phyloP scores from a whole-genome alignment of 2,329 filamentous ascomycete species.

The Alternaria burnsii region DNA sequence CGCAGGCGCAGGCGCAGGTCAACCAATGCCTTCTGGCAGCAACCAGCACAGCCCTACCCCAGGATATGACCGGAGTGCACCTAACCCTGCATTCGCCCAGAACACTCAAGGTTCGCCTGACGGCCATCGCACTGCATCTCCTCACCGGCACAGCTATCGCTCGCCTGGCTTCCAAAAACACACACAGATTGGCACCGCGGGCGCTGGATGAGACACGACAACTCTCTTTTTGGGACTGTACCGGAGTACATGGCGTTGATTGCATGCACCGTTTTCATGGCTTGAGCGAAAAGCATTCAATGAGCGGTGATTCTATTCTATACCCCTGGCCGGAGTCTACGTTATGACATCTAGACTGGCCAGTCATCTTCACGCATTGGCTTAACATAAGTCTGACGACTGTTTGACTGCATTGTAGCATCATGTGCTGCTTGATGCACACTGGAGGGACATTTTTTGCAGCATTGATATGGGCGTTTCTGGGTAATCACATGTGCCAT shows the following conservation, averaged over 20 bases:
- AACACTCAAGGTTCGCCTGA: conserved; percentile 45
- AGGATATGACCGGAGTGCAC: conserved; percentile 41
- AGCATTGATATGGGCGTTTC: conserved; percentile 21
- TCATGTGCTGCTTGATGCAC: conserved; percentile 1
- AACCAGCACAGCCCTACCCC: conserved; percentile 42
- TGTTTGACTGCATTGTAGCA: conserved; percentile 25
- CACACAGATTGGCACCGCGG: conserved; percentile 48
- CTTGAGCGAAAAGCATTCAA: conserved; percentile 21
- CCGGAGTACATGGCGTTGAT: conserved; percentile 37
- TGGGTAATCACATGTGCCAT: conserved; percentile 25
- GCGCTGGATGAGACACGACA: conserved; percentile 38
- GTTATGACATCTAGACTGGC: conserved; percentile 21
- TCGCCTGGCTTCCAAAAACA: conserved; percentile 49
- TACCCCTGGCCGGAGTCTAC: conserved; percentile 18
- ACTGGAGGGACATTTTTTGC: conserved; percentile 7
- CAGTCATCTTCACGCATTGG: conserved; percentile 18
- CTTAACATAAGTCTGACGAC: conserved; percentile 32
- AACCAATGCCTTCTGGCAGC: conserved; percentile 23
- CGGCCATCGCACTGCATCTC: conserved; percentile 47
- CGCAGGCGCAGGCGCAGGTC: conserved; percentile 20
- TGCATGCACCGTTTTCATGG: conserved; percentile 26
- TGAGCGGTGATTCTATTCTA: conserved; percentile 24
- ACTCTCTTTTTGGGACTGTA: conserved; percentile 17
- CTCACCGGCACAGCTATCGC: conserved; percentile 51
- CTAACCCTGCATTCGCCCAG: conserved; percentile 46